A percentile compares a stretch with the other conserved stretches of the same genome.
Evolutionary conservation across 139 green algal species (phyloP).

Genomic region (Tetraselmis striata): DNA sequence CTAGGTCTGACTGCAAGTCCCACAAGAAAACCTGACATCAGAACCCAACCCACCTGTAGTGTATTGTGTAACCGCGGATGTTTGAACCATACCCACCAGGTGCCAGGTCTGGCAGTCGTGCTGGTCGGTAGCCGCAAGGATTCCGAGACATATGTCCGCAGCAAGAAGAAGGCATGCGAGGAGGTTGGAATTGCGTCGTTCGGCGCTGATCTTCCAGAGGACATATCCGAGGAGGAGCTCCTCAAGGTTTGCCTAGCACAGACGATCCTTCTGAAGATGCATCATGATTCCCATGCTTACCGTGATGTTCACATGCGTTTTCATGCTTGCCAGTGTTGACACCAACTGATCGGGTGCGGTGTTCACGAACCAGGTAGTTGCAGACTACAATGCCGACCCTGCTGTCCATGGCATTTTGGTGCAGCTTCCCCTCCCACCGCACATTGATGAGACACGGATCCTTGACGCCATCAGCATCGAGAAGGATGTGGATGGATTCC

Average conservation of each 20-base stretch:
- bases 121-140: slow-evolving; percentile 92
- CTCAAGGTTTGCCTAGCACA: slow-evolving; percentile 54
- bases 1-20: too few species aligned
- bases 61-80: too few species aligned
- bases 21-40: too few species aligned
- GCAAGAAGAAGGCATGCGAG: slow-evolving; percentile 88
- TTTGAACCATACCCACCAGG: slow-evolving; percentile 44
- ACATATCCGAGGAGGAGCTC: slow-evolving; percentile 81
- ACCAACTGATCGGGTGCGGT: too few species aligned
- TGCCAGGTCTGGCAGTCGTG: slow-evolving; percentile 90
- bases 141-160: slow-evolving; percentile 94
- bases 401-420: slow-evolving; percentile 85
- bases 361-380: slow-evolving; percentile 42
- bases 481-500: slow-evolving; percentile 96
- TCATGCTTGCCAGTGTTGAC: too few species aligned
- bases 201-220: slow-evolving; percentile 75
- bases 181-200: slow-evolving; percentile 90
- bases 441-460: slow-evolving; percentile 41
- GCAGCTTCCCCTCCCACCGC: slow-evolving; percentile 46
- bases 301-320: too few species aligned
- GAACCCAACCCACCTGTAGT: too few species aligned
- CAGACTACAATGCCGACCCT: slow-evolving; percentile 63
- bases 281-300: too few species aligned
- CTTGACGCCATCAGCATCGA: slow-evolving; percentile 77
- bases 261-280: too few species aligned